Base-by-base conservation (phyloP, 768 basidiomycete species). In the Daedalea quercina region DNA sequence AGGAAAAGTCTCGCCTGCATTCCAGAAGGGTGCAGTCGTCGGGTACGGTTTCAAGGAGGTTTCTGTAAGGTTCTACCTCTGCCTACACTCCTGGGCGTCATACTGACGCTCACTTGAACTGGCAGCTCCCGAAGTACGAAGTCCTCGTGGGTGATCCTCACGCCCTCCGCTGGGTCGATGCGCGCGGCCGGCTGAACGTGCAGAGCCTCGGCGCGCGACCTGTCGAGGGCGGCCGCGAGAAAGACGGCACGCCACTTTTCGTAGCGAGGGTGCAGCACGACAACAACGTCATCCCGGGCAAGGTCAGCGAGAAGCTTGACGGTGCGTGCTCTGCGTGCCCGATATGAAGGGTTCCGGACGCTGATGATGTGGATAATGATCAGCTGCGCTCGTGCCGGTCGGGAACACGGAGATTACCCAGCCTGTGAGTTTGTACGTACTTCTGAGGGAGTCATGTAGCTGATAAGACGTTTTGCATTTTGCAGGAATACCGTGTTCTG, bases 211-310 rank as follows among this genome's bases (percentile, higher is more conserved):
- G 76, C 44, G 67, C 67, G 44, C 66, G 55, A 3, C 84, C 84
- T 0, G 82, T 90, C 33, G 84, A 87, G 54, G 87, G 82, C 46
- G 87, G 87, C 2, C 71, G 66, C 25, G 87, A 89, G 63, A 69
- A 73, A 13, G 74, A 83, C 53, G 84, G 84, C n/a, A 70, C 74
- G 1, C 73, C 70, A 7, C 69, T 87, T 17, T 87, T 77, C 65
- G 71, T 90, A 52, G 81, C 77, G 4, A 76, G 80, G 59, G 86
- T 82, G 2, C 69, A 72, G 11, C 63, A 82, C 68, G 69, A 78
- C 12, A 71, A 69, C 20, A 75, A 72, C 9, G 70, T 75, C 31
- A 76, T 81, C 62, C 83, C 85, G 6, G 87, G 85, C n/a, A 88
- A 87, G 66, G 74, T 74, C 26, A 76, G 78, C 58, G 72, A 74